Base-by-base conservation (phyloP, 164 flowering plant species). In the Kingdonia uniflora region DNA sequence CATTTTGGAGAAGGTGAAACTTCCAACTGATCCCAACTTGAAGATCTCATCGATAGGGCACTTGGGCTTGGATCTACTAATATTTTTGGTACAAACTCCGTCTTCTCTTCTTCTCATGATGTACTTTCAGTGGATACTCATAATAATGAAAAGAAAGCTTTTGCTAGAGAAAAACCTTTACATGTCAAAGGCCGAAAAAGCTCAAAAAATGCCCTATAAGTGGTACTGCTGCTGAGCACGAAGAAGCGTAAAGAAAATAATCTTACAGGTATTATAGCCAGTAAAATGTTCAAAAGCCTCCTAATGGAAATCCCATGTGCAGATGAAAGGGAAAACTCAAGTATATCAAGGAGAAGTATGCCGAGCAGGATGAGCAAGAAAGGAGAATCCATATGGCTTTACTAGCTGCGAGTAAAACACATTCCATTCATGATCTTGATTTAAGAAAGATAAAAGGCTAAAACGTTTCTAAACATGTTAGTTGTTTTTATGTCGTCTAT, bases 291-390 rank as follows among this genome's bases (percentile, higher is more conserved):
- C 62, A 69, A 47, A 75, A 55, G 60, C 72, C 75, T 25, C 63
- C 59, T 63, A 65, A 66, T 65, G 87, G 78, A 46, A 87, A 87
- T 70, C 38, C 71, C 43, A 69, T 71, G 41, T 92, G 96, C 59
- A 96, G 96, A 25, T 92, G 85, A 67, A 81, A 59, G 68, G 70
- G 88, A 14, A 91, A 87, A 65, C 85, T 91, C 35, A 91, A 91
- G 76, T 87, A 84, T 71, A 85, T 91, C 56, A 91, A 87, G 70
- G 95, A 91, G 59, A 91, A 85, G 65, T 91, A 91, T 70, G 84
- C 82, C 5, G 81, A 91, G 67, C 98, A 91, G 58, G 98, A 91
- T 69, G 96, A 87, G 65, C 96, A 87, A 66, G 98, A 91, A 63
- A 77, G 96, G 58, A 82, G 52, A 55, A 75, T 85, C 42, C 81